Percentiles rank a stretch among this genome's conserved stretches.
Evolutionary conservation across 495 filamentous ascomycete genomes (phyloP).

Genomic region (Jackrogersella minutella): DNA sequence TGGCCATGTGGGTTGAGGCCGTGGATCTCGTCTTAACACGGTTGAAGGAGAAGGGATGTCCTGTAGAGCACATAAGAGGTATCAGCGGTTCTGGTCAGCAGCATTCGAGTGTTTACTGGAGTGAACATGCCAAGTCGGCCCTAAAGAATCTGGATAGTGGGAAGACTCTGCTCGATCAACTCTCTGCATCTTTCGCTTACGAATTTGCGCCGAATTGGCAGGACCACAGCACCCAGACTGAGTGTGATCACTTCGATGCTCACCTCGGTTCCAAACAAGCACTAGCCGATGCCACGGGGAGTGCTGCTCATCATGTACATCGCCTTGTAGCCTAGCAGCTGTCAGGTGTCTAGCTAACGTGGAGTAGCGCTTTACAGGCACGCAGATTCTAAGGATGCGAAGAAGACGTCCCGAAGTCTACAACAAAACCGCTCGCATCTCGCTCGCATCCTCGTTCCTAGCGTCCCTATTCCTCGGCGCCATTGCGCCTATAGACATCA

Average conservation of each 20-base stretch:
- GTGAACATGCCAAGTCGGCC: conserved; percentile 68
- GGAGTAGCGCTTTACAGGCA: conserved; percentile 90
- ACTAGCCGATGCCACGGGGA: conserved; percentile 83
- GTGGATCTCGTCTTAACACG: conserved; percentile 81
- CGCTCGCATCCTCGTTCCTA: conserved; percentile 93
- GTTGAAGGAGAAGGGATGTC: conserved; percentile 74
- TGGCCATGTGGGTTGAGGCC: conserved; percentile 93
- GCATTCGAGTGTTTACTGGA: conserved; percentile 96
- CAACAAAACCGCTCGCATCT: conserved; percentile 80
- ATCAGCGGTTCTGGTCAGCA: conserved; percentile 95
- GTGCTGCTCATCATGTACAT: conserved; percentile 90
- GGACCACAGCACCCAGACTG: conserved; percentile 88
- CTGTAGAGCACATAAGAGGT: conserved; percentile 78
- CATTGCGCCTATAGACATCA: conserved; percentile 90
- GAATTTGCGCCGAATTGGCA: conserved; percentile 96
- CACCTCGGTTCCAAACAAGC: conserved; percentile 68
- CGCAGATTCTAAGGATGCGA: conserved; percentile 90
- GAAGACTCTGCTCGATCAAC: conserved; percentile 71
- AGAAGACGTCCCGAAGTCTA: conserved; percentile 83
- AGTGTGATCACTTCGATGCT: conserved; percentile 88
- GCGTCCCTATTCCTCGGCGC: conserved; percentile 88
- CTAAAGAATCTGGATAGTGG: conserved; percentile 67
- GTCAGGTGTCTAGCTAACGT: conserved; percentile 32
- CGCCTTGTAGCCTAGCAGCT: neutral
- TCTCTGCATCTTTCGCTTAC: conserved; percentile 79